Conservation (phyloP, 441 rosid species). For the Viola pubescens region DNA sequence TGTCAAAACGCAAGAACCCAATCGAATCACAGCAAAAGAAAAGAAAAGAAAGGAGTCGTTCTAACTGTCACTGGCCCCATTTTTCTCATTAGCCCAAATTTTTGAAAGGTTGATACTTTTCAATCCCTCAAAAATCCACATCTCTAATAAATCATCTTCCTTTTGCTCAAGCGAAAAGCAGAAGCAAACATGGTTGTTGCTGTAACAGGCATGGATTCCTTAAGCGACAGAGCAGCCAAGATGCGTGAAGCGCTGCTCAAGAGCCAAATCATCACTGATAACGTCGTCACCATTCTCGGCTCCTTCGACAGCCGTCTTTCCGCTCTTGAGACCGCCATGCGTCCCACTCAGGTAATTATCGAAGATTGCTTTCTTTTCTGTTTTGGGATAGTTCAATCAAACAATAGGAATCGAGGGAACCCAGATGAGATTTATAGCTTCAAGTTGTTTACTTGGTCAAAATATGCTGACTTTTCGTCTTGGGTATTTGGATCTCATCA, state of each 20-base stretch:
- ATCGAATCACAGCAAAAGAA: too few relatives aligned
- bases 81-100: background rate
- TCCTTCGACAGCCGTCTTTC: slow-evolving; percentile 98
- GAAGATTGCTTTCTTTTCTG: background rate
- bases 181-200: slow-evolving; percentile 25
- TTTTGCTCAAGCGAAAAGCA: background rate
- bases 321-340: slow-evolving; percentile 94
- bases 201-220: slow-evolving; percentile 52
- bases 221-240: slow-evolving; percentile 58
- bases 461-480: slow-evolving; percentile 1
- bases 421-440: slow-evolving; percentile 6
- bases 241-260: slow-evolving; percentile 77
- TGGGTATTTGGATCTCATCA: background rate
- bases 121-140: background rate
- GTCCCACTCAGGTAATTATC: slow-evolving; percentile 83
- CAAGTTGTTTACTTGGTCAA: background rate
- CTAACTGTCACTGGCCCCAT: background rate
- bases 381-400: background rate
- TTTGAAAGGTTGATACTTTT: background rate
- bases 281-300: slow-evolving; percentile 79
- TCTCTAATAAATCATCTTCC: background rate
- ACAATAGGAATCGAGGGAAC: slow-evolving; percentile 1
- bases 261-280: slow-evolving; percentile 83
- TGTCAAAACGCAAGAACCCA: background rate
- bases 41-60: too few relatives aligned